A percentile compares a stretch with the other conserved stretches of the same genome.
phyloP scores from a whole-genome alignment of 169 alveolate genomes.

The Cryptosporidium sp. region DNA sequence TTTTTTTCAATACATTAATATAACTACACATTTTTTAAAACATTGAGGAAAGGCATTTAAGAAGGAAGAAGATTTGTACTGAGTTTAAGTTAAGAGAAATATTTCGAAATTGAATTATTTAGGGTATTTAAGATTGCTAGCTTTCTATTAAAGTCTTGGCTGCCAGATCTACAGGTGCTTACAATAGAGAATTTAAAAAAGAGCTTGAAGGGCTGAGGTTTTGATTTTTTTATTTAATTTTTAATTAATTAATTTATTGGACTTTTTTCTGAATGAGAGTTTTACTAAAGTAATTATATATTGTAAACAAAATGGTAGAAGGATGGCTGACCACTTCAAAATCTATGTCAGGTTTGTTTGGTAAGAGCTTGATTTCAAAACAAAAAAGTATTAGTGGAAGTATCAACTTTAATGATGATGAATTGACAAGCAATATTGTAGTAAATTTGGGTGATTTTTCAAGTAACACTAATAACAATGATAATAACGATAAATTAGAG shows the following conservation, averaged over 20 bases:
- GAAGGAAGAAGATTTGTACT: neutral
- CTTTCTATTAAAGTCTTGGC: too few species aligned
- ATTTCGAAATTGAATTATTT: neutral
- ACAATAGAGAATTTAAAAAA: too few species aligned
- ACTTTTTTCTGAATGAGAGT: slow-evolving; percentile 16
- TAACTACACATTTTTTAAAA: too few species aligned
- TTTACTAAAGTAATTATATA: neutral
- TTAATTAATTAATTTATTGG: neutral
- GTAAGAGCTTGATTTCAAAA: slow-evolving; percentile 25
- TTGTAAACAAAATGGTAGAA: slow-evolving; percentile 45
- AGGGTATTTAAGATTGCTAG: neutral
- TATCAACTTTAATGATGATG: neutral
- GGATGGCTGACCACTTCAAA: slow-evolving; percentile 50
- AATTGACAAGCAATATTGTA: neutral
- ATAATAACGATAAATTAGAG: neutral
- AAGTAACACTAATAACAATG: neutral
- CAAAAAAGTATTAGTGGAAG: neutral
- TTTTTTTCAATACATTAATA: neutral
- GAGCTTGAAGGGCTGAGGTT: too few species aligned
- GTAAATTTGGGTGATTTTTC: slow-evolving; percentile 67
- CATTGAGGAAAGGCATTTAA: neutral
- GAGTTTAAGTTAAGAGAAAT: too few species aligned
- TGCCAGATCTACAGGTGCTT: neutral
- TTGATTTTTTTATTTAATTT: too few species aligned
- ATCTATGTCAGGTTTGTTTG: slow-evolving; percentile 61